Conservation (phyloP, 208 protist species). For the Porcisia hertigi region DNA sequence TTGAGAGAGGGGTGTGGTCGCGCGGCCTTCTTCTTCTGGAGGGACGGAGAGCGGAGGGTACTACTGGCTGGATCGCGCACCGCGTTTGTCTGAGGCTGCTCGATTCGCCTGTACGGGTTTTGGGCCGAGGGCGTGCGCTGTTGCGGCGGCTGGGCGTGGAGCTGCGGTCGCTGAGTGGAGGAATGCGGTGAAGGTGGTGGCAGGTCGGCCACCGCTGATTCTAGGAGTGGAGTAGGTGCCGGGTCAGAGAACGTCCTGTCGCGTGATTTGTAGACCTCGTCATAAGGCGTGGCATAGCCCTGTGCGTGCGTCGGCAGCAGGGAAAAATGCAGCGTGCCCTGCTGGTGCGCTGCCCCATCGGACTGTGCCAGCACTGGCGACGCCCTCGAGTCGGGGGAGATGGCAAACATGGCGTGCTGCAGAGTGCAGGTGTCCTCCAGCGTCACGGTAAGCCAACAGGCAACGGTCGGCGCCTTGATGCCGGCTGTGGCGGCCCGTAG, state of each 20-base stretch:
- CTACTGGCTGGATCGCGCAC: background rate
- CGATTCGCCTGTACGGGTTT: conserved; percentile 10
- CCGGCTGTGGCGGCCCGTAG: conserved; percentile 15
- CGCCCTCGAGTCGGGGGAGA: conserved; percentile 1
- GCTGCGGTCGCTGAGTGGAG: background rate
- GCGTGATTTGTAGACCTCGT: conserved; percentile 8
- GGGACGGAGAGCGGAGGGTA: background rate
- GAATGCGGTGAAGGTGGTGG: background rate
- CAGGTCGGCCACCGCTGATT: background rate
- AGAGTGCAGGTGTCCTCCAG: conserved; percentile 44
- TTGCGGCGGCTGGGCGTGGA: background rate
- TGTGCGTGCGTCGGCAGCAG: background rate
- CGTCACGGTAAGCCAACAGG: conserved; percentile 54
- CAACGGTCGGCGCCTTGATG: conserved; percentile 7
- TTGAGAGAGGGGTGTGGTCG: background rate
- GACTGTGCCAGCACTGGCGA: background rate
- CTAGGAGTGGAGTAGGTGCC: background rate
- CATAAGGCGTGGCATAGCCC: background rate
- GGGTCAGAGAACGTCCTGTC: background rate
- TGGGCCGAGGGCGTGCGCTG: background rate
- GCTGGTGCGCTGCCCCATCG: conserved; percentile 8
- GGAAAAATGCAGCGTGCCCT: conserved; percentile 11
- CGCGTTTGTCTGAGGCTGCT: background rate
- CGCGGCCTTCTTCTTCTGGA: background rate
- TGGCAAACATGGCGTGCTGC: conserved; percentile 44